phyloP scores from a whole-genome alignment of 352 stramenopile species.

The Hyaloperonospora arabidopsidis region DNA sequence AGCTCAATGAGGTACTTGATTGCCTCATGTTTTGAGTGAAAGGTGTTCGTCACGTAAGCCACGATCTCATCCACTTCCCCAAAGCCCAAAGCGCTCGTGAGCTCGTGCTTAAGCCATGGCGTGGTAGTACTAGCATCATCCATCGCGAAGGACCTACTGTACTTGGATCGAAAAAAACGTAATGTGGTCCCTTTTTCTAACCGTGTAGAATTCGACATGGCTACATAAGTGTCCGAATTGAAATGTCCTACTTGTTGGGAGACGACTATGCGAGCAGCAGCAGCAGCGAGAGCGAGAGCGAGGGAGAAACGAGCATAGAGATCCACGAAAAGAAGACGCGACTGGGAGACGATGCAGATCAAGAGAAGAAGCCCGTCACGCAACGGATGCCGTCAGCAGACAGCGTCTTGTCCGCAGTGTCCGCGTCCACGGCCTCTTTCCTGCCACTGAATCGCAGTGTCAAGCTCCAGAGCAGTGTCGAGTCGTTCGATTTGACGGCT shows the following conservation, averaged over 20 bases:
- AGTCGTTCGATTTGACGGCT: conserved; percentile 30
- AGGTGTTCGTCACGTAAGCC: conserved; percentile 39
- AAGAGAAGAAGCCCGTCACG: neutral
- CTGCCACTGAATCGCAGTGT: conserved; percentile 21
- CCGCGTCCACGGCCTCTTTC: conserved; percentile 32
- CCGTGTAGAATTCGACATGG: conserved; percentile 6
- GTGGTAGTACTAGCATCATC: conserved; percentile 6
- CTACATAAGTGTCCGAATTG: neutral
- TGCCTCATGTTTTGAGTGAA: conserved; percentile 39
- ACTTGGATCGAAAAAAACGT: neutral
- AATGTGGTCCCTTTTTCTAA: too few relatives aligned
- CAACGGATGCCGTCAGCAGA: conserved; percentile 36
- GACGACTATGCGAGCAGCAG: conserved; percentile 38
- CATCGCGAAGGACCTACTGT: neutral
- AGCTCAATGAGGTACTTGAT: conserved; percentile 61
- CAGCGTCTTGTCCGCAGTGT: conserved; percentile 34
- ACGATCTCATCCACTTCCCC: conserved; percentile 65
- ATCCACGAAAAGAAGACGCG: neutral
- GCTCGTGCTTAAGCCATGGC: conserved; percentile 50
- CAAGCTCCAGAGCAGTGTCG: conserved; percentile 10
- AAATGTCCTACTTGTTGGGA: conserved; percentile 50
- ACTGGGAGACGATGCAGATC: neutral
- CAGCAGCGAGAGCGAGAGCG: conserved; percentile 23
- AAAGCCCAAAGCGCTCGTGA: conserved; percentile 57
- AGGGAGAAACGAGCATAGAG: conserved; percentile 13